Evolutionary conservation across 441 rosid genomes (phyloP), one percentile per base, ranked within the genome.

Genomic region (Syzygium syzygioides): DNA sequence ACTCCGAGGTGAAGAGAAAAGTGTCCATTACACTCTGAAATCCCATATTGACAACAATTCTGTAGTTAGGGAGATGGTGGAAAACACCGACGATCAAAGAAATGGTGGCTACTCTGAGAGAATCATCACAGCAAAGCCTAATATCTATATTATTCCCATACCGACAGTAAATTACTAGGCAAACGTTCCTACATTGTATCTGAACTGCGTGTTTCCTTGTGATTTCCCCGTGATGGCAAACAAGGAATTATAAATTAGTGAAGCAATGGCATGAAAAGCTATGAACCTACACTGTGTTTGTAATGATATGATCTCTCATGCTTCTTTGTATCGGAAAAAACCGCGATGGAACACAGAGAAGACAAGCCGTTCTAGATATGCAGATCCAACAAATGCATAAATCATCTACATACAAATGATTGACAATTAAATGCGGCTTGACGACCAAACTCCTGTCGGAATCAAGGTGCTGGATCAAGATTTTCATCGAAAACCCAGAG

Each of bases 1-100:
- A 95, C 89, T 95, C 96, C 0, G 95, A 94, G 53, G 96, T 95
- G 90, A 95, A 95, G 88, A 94, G 94, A 86, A 95, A 94, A n/a
- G 94, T 93, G 48, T 92, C 97, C 96, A 94, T 94, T 10, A 26
- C 89, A 34, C 88, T 88, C 60, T 76, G 52, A 71, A 10, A 83
- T 19, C 53, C 26, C 26, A 79, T 23, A 79, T 28, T 32, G 64
- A 60, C 83, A 25, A 76, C 12, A 53, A 79, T 28, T 41, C 52
- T 90, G 41, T 85, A 17, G 59, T 85, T 54, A 85, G 18, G 52
- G 86, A 26, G 52, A 41, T 37, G 17, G 5, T 12, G 34, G 34
- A 55, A 85, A 85, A 50, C 9, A 52, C 32, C 37, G 25, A 84
- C 57, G 37, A 84, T 45, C 32, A 6, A 54, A 84, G 57, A 71